Base-by-base conservation (phyloP, 495 filamentous ascomycete species). In the Choiromyces venosus region DNA sequence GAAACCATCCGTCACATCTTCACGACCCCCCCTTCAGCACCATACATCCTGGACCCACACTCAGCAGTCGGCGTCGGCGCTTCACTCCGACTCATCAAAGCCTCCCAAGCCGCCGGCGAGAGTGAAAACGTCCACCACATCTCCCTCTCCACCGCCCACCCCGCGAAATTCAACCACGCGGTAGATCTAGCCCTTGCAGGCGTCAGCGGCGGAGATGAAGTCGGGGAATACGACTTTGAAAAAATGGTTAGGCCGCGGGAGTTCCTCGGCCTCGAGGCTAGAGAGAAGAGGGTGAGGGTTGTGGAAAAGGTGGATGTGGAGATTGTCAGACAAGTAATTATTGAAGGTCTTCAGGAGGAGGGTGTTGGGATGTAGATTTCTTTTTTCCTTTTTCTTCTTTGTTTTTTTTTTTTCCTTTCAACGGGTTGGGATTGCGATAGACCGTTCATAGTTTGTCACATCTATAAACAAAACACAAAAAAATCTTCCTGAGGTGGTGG, bases 1-100 rank as follows among this genome's bases (percentile, higher is more conserved):
- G 86, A 86, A 7, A 91, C 89, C 12, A 97, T 97, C 82, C 87
- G 86, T 69, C 76, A 81, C 4, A 86, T 87, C 75, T 96, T 93
- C 85, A 80, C 72, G 4, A 82, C 83, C 16, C 65, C 71, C 16
- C 71, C 74, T n/a, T 76, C 77, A 56, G 74, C 85, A 25, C 84
- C 85, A 56, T 98, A 98, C 83, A 86, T 97, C 44, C 88, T 97
- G 2, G 95, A 99, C 79, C 94, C 94, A 10, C 95, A 97, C 85
- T 89, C 92, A 5, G 93, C 95, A 1, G 89, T 97, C 61, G 95
- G 93, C 66, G 86, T 97, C 37, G 83, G 88, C 37, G 93, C 91
- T 25, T 85, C 93, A 0, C 74, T 86, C 39, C 85, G 93, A 46
- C 91, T 91, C 8, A 85, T 91, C 46, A 77, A 85, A 44, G 84